Evolutionary conservation across 2,329 filamentous ascomycete genomes (phyloP), one percentile per base, ranked within the genome.

Genomic region (Falciphora oryzae): DNA sequence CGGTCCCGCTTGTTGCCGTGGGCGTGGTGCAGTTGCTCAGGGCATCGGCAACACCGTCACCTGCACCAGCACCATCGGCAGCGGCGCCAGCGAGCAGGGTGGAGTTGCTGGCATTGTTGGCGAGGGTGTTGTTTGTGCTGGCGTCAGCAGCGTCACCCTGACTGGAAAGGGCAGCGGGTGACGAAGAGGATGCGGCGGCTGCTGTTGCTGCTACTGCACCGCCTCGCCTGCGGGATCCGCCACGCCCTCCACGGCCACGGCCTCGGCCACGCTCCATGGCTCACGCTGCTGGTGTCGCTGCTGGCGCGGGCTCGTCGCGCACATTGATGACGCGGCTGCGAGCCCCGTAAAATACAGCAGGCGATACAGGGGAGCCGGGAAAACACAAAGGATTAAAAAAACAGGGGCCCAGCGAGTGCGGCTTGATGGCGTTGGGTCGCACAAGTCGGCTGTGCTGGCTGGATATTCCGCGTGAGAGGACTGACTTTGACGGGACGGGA

Each of bases 191-290:
- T 56, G 65, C 35, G 61, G 64, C 61, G 64, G 66, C 64, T 65
- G 59, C 31, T 32, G 38, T 18, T 62, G 64, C 59, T 16, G 59
- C 53, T 32, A 44, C 53, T 31, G 50, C 35, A 65, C 60, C 56
- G 38, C 53, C 53, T 28, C 69, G 67, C 50, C 67, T 66, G 53
- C 69, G 69, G 62, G 32, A 59, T 38, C 56, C 62, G 57, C 62
- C 62, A 28, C 69, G 67, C 63, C 64, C 65, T 57, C 59, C 62
- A 22, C 69, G 67, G 65, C 63, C 65, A 59, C 59, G 59, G 31
- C 66, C 66, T 63, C 69, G 65, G 57, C 59, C 61, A 28, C 68
- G 65, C 53, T 69, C 69, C 68, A 69, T 70, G 59, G 57, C 25
- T 56, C 44, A 53, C 18, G 53, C 53, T 62, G 60, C 16, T 63